Base-by-base conservation (phyloP, 306 rosid genomes). In the Pterocarpus macrocarpus region DNA sequence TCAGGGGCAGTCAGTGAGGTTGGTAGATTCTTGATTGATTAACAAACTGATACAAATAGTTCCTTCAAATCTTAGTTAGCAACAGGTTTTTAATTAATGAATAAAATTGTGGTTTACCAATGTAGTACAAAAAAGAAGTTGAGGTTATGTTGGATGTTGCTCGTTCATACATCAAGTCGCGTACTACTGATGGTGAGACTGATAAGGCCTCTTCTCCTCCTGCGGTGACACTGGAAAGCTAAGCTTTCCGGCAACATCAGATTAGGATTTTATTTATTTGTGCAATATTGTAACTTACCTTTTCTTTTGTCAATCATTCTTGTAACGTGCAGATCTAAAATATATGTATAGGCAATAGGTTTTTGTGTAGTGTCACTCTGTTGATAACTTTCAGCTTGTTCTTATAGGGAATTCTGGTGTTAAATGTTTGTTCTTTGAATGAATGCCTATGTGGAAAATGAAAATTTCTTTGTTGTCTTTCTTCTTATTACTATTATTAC, bases 71-170 rank as follows among this genome's bases (percentile, higher is more conserved):
- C 58, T 64, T 47, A 11, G 58, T 61, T 76, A 64, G 58, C 45
- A 64, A 28, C 50, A 73, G 17, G 58, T 73, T 86, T 69, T 82
- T 22, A 34, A 71, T 62, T 81, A 75, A 57, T 69, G 0, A 30
- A 53, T 53, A 49, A 63, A 43, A 53, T 17, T 82, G 13, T 77
- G 73, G 74, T 73, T 63, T 30, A 68, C 81, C 58, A 65, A 80
- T 90, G 89, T 57, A 95, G 99, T 95, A 91, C 94, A 95, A 95
- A 88, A 92, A 88, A 86, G 99, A 92, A 82, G 93, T 93, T 73
- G 97, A 90, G 28, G 62, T 85, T 72, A 95, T 90, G 92, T 72
- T 93, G 84, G 94, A 88, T 62, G 89, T 90, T 62, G 98, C 99
- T 49, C 91, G 87, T 56, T 87, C 90, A 11, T 85, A 80, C 77